phyloP scores from a whole-genome alignment of 495 filamentous ascomycete species.

The Lepidopterella palustris region DNA sequence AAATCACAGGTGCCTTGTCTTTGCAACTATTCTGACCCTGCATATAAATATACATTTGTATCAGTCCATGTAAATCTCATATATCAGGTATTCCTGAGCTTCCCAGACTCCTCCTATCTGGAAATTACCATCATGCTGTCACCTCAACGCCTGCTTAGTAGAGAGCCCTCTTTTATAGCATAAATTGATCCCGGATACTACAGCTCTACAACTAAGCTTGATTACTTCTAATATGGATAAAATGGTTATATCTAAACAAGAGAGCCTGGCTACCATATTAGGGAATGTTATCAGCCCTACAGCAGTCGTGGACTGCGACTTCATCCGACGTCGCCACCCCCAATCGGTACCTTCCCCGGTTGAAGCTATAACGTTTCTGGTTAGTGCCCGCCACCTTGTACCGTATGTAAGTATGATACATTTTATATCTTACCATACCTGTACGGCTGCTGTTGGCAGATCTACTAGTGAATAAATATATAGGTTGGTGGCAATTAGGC shows the following conservation, averaged over 20 bases:
- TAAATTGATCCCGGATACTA: not conserved
- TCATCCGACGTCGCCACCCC: not conserved
- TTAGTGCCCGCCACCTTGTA: not conserved
- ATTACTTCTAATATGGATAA: not conserved
- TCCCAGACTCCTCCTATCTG: not conserved
- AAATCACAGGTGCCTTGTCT: not conserved
- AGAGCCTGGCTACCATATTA: not conserved
- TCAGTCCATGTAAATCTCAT: not conserved
- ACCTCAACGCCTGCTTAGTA: not conserved
- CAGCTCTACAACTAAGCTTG: not conserved
- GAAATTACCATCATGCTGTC: not conserved
- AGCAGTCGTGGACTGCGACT: not conserved
- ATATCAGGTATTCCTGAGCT: not conserved
- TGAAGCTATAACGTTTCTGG: not conserved
- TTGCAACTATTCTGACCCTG: not conserved
- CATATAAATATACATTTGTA: not conserved
- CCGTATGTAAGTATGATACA: not conserved
- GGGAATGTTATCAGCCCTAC: not conserved
- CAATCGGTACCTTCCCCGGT: not conserved
- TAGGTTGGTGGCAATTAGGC: too few relatives aligned
- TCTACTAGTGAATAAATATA: too few relatives aligned
- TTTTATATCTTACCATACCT: too few relatives aligned
- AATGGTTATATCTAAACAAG: not conserved
- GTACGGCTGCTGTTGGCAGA: too few relatives aligned
- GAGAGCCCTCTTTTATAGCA: not conserved